A percentile compares a stretch with the other conserved stretches of the same genome.
Conservation (phyloP, 164 flowering plant species). For the Berberis thunbergii region DNA sequence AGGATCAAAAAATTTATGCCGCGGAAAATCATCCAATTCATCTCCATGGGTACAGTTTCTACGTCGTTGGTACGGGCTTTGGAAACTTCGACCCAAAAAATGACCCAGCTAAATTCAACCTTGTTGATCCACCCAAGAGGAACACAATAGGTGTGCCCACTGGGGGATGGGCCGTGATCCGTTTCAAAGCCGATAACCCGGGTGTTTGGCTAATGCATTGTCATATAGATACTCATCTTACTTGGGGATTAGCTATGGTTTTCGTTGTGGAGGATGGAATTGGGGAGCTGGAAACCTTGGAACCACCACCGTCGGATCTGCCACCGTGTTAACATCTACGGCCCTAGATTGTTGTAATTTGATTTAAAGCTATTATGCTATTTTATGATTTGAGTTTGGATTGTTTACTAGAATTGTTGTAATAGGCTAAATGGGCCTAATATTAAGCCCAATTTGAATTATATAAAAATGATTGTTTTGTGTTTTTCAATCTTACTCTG, state of each 20-base stretch:
- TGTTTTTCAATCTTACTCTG: too few relatives aligned
- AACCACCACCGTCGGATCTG: too few relatives aligned
- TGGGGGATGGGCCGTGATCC: constrained; percentile 78
- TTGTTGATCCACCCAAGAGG: constrained; percentile 64
- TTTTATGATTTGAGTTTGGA: too few relatives aligned
- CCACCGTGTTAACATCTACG: too few relatives aligned
- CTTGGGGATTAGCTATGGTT: constrained; percentile 78
- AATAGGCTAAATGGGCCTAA: too few relatives aligned
- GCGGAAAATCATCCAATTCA: constrained; percentile 88
- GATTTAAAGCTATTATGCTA: too few relatives aligned
- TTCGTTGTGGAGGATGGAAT: constrained; percentile 68
- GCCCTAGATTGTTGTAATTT: too few relatives aligned
- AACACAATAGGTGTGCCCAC: constrained; percentile 70
- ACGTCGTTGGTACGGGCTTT: constrained; percentile 53
- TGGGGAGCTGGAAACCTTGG: constrained; percentile 18
- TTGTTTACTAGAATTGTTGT: too few relatives aligned
- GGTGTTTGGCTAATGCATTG: constrained; percentile 92
- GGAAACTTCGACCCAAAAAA: constrained; percentile 61
- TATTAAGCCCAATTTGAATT: too few relatives aligned
- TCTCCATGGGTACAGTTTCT: constrained; percentile 81
- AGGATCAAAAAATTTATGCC: constrained; percentile 57
- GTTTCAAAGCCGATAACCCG: constrained; percentile 82
- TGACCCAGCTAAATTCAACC: constrained; percentile 69
- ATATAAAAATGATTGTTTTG: too few relatives aligned
- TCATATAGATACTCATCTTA: constrained; percentile 70